Conservation (phyloP, 352 stramenopile genomes). For the Globisporangium cederbergense region DNA sequence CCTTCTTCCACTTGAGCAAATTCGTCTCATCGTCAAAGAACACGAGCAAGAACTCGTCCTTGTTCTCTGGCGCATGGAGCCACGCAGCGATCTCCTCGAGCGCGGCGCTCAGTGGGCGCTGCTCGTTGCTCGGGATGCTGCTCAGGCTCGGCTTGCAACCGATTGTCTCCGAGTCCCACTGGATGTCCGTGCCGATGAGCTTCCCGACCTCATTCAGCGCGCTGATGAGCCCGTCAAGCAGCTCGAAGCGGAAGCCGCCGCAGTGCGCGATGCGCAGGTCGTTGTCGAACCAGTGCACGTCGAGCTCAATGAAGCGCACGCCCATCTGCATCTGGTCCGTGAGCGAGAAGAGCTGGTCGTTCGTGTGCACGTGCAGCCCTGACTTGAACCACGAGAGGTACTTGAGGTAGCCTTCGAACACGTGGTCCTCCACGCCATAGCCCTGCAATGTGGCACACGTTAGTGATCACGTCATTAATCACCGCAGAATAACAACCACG, state of each 20-base stretch:
- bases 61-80: constrained; percentile 52
- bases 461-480: neutral
- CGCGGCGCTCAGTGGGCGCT: constrained; percentile 41
- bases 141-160: constrained; percentile 68
- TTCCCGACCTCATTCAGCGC: constrained; percentile 64
- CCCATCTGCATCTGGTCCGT: constrained; percentile 67
- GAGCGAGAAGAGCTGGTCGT: constrained; percentile 65
- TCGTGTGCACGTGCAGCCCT: constrained; percentile 53
- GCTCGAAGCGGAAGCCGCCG: constrained; percentile 47
- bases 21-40: constrained; percentile 83
- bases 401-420: constrained; percentile 56
- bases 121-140: constrained; percentile 56
- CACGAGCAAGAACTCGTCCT: constrained; percentile 72
- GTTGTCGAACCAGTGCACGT: constrained; percentile 68
- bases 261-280: constrained; percentile 68
- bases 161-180: constrained; percentile 70
- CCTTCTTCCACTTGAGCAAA: constrained; percentile 80
- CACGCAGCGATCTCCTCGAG: constrained; percentile 52
- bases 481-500: neutral
- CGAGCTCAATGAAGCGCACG: constrained; percentile 62
- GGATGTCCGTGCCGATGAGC: constrained; percentile 47
- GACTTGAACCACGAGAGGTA: constrained; percentile 59
- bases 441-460: constrained; percentile 26
- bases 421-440: constrained; percentile 63
- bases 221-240: constrained; percentile 62